Evolutionary conservation across 2,329 filamentous ascomycete genomes (phyloP).

Genomic region (Ophiostoma sp.): DNA sequence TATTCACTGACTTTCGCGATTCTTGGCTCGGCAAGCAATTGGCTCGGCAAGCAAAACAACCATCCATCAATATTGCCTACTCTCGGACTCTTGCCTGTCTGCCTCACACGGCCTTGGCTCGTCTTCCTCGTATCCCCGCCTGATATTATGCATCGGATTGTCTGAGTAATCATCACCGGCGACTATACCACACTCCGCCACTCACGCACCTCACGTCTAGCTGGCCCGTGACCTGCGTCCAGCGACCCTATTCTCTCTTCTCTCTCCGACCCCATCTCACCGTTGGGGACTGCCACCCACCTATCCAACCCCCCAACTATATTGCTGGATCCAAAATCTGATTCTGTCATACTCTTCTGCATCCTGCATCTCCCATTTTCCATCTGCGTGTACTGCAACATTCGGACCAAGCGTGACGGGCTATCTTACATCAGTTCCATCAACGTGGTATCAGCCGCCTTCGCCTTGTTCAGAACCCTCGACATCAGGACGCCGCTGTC

Average conservation of each 20-base stretch:
- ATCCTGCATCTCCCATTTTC: neutral
- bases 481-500: neutral
- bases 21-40: neutral
- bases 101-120: neutral
- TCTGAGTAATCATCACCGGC: neutral
- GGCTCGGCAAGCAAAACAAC: neutral
- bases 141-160: neutral
- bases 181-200: neutral
- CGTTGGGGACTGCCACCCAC: neutral
- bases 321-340: slow-evolving; percentile 5
- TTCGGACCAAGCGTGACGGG: neutral
- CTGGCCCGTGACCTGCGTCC: neutral
- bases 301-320: neutral
- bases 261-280: neutral
- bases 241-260: neutral
- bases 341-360: neutral
- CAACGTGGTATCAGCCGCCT: slow-evolving; percentile 8
- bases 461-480: neutral
- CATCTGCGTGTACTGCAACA: neutral
- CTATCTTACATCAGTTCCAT: neutral
- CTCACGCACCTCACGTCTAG: slow-evolving; percentile 2
- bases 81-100: neutral
- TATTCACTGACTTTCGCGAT: neutral
- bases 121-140: neutral
- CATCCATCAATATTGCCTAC: neutral